Percentiles rank a stretch among this genome's conserved stretches.
These are phyloP conservation scores for Auricularia cornea DNA, from an alignment of 768 basidiomycete species.

Conservation along the genomic window DNA sequence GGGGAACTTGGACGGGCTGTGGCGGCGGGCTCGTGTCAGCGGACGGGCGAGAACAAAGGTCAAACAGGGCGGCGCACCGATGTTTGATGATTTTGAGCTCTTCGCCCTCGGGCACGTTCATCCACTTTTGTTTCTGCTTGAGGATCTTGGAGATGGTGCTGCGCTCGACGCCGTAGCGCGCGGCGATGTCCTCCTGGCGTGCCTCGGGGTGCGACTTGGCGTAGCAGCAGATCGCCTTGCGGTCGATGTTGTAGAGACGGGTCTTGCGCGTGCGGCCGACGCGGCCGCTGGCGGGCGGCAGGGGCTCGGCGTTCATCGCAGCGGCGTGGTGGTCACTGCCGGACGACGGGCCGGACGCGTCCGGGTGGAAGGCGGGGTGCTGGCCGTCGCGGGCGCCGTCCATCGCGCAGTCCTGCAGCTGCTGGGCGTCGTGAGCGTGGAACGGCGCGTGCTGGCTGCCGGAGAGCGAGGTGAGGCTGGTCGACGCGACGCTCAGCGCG, in stretches of 20 bases:
- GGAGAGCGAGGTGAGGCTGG: constrained; percentile 42
- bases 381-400: not conserved
- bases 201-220: constrained; percentile 54
- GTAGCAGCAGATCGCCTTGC: constrained; percentile 66
- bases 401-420: not conserved
- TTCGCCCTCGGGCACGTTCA: constrained; percentile 54
- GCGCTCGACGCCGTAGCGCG: constrained; percentile 68
- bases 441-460: not conserved
- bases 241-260: constrained; percentile 65
- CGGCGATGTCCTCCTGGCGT: constrained; percentile 80
- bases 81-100: constrained; percentile 57
- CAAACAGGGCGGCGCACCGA: constrained; percentile 35
- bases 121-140: constrained; percentile 77
- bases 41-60: not conserved
- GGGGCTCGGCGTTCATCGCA: not conserved
- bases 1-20: constrained; percentile 73
- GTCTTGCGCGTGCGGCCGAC: constrained; percentile 34
- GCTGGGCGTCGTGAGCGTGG: not conserved
- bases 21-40: not conserved
- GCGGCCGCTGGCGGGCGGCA: not conserved
- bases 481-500: constrained; percentile 47
- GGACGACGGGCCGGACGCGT: not conserved
- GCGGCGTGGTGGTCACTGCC: not conserved
- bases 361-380: not conserved
- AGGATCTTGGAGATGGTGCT: constrained; percentile 93